Evolutionary conservation across 2,329 filamentous ascomycete genomes (phyloP).

Genomic region (Fusarium sp.): DNA sequence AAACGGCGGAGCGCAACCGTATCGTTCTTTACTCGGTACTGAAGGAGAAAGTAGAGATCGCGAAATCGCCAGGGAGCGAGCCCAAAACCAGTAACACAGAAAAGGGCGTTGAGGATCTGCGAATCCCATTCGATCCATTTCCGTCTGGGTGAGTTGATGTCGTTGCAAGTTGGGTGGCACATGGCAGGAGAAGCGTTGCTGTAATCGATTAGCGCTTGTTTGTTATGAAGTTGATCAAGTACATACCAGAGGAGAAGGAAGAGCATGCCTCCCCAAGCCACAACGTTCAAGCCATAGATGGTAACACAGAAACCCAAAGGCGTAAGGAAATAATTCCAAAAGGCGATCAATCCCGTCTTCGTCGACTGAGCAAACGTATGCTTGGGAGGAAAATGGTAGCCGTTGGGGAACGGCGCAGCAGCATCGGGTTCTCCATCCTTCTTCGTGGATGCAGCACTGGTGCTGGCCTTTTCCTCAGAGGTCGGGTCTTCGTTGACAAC

Average conservation of each 20-base stretch:
- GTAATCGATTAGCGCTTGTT: constrained; percentile 14
- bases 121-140: constrained; percentile 89
- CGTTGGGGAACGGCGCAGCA: constrained; percentile 66
- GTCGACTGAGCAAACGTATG: constrained; percentile 71
- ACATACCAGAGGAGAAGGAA: constrained; percentile 83
- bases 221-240: neutral
- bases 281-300: constrained; percentile 83
- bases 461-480: constrained; percentile 9
- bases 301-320: constrained; percentile 82
- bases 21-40: constrained; percentile 68
- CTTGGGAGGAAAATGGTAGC: constrained; percentile 73
- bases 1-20: constrained; percentile 72
- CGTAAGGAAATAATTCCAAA: constrained; percentile 80
- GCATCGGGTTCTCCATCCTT: constrained; percentile 41
- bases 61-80: constrained; percentile 87
- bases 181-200: constrained; percentile 68
- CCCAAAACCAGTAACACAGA: constrained; percentile 89
- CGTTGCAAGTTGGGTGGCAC: constrained; percentile 77
- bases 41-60: constrained; percentile 79
- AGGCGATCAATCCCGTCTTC: constrained; percentile 67
- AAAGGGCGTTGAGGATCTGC: constrained; percentile 82
- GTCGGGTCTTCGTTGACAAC: constrained; percentile 37
- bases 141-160: constrained; percentile 80
- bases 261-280: constrained; percentile 93
- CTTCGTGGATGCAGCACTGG: constrained; percentile 14